These are phyloP conservation scores for Russula dissimulans DNA, from an alignment of 768 basidiomycete genomes.

Conservation along the genomic window DNA sequence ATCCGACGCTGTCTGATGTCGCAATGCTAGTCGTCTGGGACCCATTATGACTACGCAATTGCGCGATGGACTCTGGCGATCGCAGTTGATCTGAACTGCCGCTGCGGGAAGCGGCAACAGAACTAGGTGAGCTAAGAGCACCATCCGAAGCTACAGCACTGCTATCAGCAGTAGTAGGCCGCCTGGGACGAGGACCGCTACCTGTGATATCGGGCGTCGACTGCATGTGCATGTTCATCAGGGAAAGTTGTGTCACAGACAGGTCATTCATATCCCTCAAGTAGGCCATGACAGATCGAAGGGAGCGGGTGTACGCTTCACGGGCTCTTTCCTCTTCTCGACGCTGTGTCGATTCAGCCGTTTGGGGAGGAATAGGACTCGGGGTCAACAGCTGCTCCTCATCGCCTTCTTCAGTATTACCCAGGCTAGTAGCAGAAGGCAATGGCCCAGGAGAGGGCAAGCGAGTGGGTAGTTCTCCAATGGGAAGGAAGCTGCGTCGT, in stretches of 20 bases:
- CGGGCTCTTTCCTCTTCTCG: slow-evolving; percentile 64
- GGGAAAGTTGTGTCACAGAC: slow-evolving; percentile 51
- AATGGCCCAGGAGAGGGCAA: slow-evolving; percentile 58
- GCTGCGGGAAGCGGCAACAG: slow-evolving; percentile 26
- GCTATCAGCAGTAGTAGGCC: slow-evolving; percentile 58
- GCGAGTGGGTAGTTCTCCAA: slow-evolving; percentile 62
- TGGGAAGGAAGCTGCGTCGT: slow-evolving; percentile 82
- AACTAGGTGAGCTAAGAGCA: slow-evolving; percentile 36
- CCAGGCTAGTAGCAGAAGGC: slow-evolving; percentile 40
- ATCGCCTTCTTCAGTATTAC: slow-evolving; percentile 29
- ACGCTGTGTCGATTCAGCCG: slow-evolving; percentile 41
- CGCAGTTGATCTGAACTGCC: slow-evolving; percentile 50
- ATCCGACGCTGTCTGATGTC: slow-evolving; percentile 65
- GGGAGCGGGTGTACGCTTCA: slow-evolving; percentile 67
- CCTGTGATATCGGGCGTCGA: slow-evolving; percentile 35
- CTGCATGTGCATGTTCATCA: slow-evolving; percentile 50
- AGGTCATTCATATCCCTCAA: slow-evolving; percentile 93
- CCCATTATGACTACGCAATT: slow-evolving; percentile 48
- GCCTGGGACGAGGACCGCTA: slow-evolving; percentile 40
- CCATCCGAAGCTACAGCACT: slow-evolving; percentile 44
- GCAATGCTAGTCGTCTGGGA: slow-evolving; percentile 67
- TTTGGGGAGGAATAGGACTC: slow-evolving; percentile 34
- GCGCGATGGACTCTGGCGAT: slow-evolving; percentile 52
- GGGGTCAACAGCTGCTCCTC: slow-evolving; percentile 28
- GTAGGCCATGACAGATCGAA: slow-evolving; percentile 92